phyloP scores from a whole-genome alignment of 352 stramenopile genomes.

The Globisporangium camurandrum region DNA sequence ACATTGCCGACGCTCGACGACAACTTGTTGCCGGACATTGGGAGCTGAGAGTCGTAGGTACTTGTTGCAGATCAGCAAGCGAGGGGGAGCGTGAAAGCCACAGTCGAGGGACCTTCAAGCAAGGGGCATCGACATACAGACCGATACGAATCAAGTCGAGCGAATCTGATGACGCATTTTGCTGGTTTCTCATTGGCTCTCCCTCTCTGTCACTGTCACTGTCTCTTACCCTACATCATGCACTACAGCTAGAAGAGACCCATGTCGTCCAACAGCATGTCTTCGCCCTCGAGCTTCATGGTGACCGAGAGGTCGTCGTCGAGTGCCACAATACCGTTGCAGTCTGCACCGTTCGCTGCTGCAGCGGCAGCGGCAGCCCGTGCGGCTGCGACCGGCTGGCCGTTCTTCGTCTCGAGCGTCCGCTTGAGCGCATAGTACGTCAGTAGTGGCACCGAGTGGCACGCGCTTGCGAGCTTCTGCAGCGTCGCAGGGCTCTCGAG shows the following conservation, averaged over 20 bases:
- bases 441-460: constrained; percentile 73
- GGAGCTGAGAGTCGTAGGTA: not conserved
- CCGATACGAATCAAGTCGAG: not conserved
- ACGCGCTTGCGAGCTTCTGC: constrained; percentile 39
- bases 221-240: not conserved
- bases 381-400: too few relatives aligned
- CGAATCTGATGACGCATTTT: too few relatives aligned
- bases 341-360: constrained; percentile 40
- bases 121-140: not conserved
- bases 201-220: not conserved
- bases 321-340: constrained; percentile 66
- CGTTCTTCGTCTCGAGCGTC: constrained; percentile 34
- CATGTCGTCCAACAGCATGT: constrained; percentile 84
- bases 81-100: too few relatives aligned
- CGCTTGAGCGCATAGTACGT: constrained; percentile 73
- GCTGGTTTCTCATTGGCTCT: too few relatives aligned
- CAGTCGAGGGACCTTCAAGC: not conserved
- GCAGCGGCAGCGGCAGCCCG: constrained; percentile 8
- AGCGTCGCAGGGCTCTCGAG: constrained; percentile 35
- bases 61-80: too few relatives aligned
- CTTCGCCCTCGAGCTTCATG: constrained; percentile 81
- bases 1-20: constrained; percentile 11
- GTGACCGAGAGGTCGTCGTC: constrained; percentile 62
- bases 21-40: constrained; percentile 9
- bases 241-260: constrained; percentile 59